Base-by-base conservation (phyloP, 768 basidiomycete genomes). In the Astraeus odoratus region DNA sequence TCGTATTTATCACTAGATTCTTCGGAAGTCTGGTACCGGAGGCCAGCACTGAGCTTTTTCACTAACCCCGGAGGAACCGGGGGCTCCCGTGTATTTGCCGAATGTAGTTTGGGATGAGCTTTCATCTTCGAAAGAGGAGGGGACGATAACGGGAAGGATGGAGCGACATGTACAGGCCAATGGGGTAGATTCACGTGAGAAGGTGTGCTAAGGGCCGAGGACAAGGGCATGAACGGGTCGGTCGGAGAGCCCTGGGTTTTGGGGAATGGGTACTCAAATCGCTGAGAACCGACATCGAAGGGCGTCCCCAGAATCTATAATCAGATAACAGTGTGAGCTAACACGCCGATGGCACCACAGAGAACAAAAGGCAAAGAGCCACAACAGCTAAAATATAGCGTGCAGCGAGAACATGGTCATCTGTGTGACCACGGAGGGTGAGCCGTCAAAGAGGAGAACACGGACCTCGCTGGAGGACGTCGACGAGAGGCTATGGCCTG, bases 181-280 rank as follows among this genome's bases (percentile, higher is more conserved):
- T 51, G 44, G 0, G 61, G 59, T 1, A 47, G 29, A 18, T 57
- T 57, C 5, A 53, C 38, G 50, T 57, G 63, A 25, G 60, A 49
- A 43, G 57, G 48, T 16, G 60, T 43, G 3, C 47, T 44, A 38
- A 54, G 42, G 39, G 54, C 38, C 20, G 60, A 54, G 10, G 61
- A 53, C 18, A 57, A 49, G 2, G 61, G 57, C 1, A 48, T 24
- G 39, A 59, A 61, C 0, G 52, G 44, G 48, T 64, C 62, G 5
- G 54, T 57, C 8, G 62, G 57, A 0, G 64, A 54, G 45, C 51
- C 53, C 54, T 64, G 64, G 35, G 58, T 45, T 10, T 52, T 42
- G 44, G 62, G 62, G 38, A 64, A 64, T 0, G 62, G 62, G 36
- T 64, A 64, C 41, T 64, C 62, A 52, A 61, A 64, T 22, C 59